phyloP scores from a whole-genome alignment of 1,139 yeast genomes.

The Nakaseomyces uthaithaninus region DNA sequence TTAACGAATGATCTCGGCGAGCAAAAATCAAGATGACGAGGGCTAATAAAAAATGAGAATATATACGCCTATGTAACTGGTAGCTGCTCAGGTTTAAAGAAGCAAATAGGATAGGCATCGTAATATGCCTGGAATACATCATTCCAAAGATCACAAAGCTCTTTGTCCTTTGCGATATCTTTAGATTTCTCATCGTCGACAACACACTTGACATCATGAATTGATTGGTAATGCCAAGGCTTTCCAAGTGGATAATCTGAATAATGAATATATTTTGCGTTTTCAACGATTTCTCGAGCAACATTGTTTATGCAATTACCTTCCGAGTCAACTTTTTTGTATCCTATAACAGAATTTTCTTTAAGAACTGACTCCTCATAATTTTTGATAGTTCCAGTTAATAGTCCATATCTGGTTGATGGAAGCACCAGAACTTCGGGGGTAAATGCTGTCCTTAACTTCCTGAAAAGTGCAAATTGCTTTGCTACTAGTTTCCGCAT shows the following conservation, averaged over 20 bases:
- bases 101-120: not conserved
- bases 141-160: constrained; percentile 20
- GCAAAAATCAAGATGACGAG: no score
- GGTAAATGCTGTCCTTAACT: constrained; percentile 19
- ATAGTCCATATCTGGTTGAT: constrained; percentile 27
- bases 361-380: constrained; percentile 18
- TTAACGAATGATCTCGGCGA: no score
- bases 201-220: constrained; percentile 21
- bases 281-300: constrained; percentile 11
- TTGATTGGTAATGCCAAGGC: constrained; percentile 27
- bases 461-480: constrained; percentile 27
- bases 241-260: constrained; percentile 29
- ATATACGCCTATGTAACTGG: no score
- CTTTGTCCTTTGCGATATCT: constrained; percentile 8
- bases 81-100: not conserved
- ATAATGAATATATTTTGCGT: constrained; percentile 29
- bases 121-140: constrained; percentile 9
- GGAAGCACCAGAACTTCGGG: constrained; percentile 29
- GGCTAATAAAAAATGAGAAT: no score
- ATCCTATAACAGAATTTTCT: constrained; percentile 25
- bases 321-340: constrained; percentile 16
- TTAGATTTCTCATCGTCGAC: constrained; percentile 9
- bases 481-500: constrained; percentile 23
- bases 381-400: constrained; percentile 26
- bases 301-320: constrained; percentile 13